Evolutionary conservation across 768 basidiomycete species (phyloP), one percentile per base, ranked within the genome.

Genomic region (Phaeotremella skinneri): DNA sequence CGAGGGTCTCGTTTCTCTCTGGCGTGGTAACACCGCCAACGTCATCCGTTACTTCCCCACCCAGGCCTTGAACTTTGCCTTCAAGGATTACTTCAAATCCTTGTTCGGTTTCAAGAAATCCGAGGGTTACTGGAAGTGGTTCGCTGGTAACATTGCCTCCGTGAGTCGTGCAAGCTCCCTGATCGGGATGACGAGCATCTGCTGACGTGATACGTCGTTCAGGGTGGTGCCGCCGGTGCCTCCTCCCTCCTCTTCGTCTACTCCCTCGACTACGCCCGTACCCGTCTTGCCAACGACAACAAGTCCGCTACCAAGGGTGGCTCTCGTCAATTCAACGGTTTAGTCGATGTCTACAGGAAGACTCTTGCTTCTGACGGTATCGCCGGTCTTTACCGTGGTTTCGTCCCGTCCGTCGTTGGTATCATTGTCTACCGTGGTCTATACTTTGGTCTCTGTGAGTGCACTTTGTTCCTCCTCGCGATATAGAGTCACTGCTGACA

Each of bases 11-110:
- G 83, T 91, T 63, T 89, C 96, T 21, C 83, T 99, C 76, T 98
- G 96, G 96, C 83, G 96, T 82, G 96, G 96, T 80, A 99, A 99
- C 87, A 98, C 94, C 59, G 94, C 96, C 85, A 99, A 99, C 82
- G 96, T 99, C 81, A 96, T 99, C 82, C 93, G 96, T 79, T 99
- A 99, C 89, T 99, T 99, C 91, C 96, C 96, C 52, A 99, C 96
- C 58, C 94, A 99, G 80, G 96, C 96, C 39, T 81, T 98, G 73
- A 99, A 99, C 89, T 98, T 99, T 75, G 94, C 94, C 78, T 98
- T 97, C 88, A 98, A 80, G 74, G 79, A 80, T 90, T 96, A 70
- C 71, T 91, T 85, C 41, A 68, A 99, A 84, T 92, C 93, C 29
- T 77, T 98, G 55, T 98, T 99, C 80, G 92, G 92, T 67, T 98